phyloP scores from a whole-genome alignment of 441 rosid genomes.

The Brassica balearica region DNA sequence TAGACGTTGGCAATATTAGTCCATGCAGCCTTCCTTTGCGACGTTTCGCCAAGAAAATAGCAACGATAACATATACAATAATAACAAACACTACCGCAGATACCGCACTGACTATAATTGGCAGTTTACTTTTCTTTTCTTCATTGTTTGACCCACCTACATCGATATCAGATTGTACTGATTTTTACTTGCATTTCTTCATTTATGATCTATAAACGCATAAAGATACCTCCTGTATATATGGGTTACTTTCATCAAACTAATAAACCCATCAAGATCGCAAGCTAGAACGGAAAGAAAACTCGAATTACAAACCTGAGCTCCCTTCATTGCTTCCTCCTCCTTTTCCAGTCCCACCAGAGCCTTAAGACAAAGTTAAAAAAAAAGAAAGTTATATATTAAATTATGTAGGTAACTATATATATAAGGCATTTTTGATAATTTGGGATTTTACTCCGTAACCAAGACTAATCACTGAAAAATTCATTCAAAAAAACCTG shows the following conservation, averaged over 20 bases:
- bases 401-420: background rate
- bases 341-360: background rate
- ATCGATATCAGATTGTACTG: background rate
- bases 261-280: background rate
- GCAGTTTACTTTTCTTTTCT: constrained; percentile 19
- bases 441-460: background rate
- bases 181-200: background rate
- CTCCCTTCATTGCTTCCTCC: constrained; percentile 25
- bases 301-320: constrained; percentile 11
- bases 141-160: constrained; percentile 28
- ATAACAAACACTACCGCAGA: background rate
- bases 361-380: background rate
- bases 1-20: background rate
- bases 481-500: background rate
- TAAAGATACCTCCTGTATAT: background rate
- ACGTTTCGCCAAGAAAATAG: constrained; percentile 14
- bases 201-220: background rate
- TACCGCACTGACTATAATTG: constrained; percentile 30
- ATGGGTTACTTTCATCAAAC: background rate
- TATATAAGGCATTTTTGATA: background rate
- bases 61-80: background rate
- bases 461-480: background rate
- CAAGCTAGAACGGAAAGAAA: background rate
- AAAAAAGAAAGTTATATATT: background rate
- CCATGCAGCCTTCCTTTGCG: background rate